Percentiles rank a stretch among this genome's conserved stretches.
Evolutionary conservation across 495 filamentous ascomycete species (phyloP).

Genomic region (Aspergillus olivimuriae): DNA sequence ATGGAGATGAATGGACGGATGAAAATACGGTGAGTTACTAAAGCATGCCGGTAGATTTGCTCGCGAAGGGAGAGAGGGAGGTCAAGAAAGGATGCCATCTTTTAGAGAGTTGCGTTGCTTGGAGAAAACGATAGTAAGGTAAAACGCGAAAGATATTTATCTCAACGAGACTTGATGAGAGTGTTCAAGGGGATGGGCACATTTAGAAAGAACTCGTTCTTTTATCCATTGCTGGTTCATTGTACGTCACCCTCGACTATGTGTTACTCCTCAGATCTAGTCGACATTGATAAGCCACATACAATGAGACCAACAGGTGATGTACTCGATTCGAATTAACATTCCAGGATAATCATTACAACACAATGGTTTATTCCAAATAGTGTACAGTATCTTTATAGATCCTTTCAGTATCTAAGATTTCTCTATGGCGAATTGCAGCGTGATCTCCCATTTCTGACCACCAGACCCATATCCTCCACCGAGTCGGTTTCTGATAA

Average conservation of each 20-base stretch:
- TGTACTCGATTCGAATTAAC: no score
- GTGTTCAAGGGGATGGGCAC: no score
- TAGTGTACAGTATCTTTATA: not conserved
- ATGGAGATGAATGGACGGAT: slow-evolving; percentile 12
- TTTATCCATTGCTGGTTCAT: no score
- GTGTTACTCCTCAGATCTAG: no score
- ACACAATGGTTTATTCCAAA: not conserved
- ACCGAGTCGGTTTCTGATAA: slow-evolving; percentile 81
- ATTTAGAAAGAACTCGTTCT: no score
- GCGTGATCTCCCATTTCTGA: slow-evolving; percentile 78
- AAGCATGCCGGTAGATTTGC: slow-evolving; percentile 14
- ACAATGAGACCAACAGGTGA: no score
- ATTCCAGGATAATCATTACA: no score
- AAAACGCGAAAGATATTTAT: no score
- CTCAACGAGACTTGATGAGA: no score
- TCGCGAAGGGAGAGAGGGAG: slow-evolving; percentile 14
- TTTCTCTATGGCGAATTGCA: slow-evolving; percentile 41
- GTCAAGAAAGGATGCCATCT: slow-evolving; percentile 10
- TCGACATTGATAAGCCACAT: no score
- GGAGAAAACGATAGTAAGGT: no score
- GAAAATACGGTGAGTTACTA: slow-evolving; percentile 7
- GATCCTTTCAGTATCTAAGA: slow-evolving; percentile 11
- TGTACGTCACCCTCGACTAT: no score
- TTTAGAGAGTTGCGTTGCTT: not conserved
- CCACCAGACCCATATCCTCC: slow-evolving; percentile 81